Evolutionary conservation across 352 stramenopile species (phyloP).

Genomic region (Globisporangium nunn): DNA sequence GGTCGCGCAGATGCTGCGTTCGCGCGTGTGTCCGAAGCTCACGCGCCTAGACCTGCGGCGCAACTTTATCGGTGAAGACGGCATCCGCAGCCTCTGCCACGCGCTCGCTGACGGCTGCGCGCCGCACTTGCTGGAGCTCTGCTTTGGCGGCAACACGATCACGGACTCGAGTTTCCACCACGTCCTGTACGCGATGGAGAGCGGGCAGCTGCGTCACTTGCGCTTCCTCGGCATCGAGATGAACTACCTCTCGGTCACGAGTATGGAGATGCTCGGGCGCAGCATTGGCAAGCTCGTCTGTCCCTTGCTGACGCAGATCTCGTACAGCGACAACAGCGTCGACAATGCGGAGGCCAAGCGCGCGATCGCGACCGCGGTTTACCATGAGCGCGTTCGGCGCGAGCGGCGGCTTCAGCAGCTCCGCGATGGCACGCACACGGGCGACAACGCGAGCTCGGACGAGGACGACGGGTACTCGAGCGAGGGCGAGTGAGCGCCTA

Average conservation of each 20-base stretch:
- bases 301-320: slow-evolving; percentile 77
- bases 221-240: slow-evolving; percentile 81
- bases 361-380: slow-evolving; percentile 64
- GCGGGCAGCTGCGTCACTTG: slow-evolving; percentile 42
- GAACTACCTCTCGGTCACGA: slow-evolving; percentile 77
- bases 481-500: slow-evolving; percentile 21
- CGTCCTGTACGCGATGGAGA: slow-evolving; percentile 79
- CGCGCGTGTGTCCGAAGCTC: slow-evolving; percentile 70
- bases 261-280: slow-evolving; percentile 83
- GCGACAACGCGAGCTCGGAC: slow-evolving; percentile 8
- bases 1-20: slow-evolving; percentile 75
- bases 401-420: slow-evolving; percentile 45
- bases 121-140: slow-evolving; percentile 62
- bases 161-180: slow-evolving; percentile 83
- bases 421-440: slow-evolving; percentile 15
- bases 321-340: slow-evolving; percentile 82
- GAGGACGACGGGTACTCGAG: slow-evolving; percentile 24
- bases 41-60: slow-evolving; percentile 71
- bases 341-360: slow-evolving; percentile 69
- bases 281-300: slow-evolving; percentile 78
- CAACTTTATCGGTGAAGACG: slow-evolving; percentile 84
- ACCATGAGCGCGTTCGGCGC: slow-evolving; percentile 67
- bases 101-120: slow-evolving; percentile 65
- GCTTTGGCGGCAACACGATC: slow-evolving; percentile 75
- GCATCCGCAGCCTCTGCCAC: slow-evolving; percentile 61